A percentile compares a stretch with the other conserved stretches of the same genome.
Conservation (phyloP, 2,329 filamentous ascomycete species). For the Ustulina deusta region DNA sequence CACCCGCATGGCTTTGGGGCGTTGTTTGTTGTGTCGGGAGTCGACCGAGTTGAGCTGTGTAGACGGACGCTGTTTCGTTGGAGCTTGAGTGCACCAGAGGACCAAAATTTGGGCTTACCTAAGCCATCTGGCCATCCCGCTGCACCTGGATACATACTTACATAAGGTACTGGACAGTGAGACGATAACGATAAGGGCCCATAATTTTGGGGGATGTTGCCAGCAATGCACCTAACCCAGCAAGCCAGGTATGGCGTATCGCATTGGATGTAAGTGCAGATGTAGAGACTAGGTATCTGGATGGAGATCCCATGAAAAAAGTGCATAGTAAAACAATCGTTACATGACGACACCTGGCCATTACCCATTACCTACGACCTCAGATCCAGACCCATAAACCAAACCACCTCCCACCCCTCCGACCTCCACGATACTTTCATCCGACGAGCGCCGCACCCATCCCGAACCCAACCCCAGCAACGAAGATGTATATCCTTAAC, state of each 20-base stretch:
- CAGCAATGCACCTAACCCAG: slow-evolving; percentile 41
- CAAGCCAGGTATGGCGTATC: not conserved
- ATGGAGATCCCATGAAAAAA: slow-evolving; percentile 4
- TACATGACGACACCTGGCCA: slow-evolving; percentile 17
- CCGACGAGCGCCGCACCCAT: no score
- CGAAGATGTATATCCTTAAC: slow-evolving; percentile 51
- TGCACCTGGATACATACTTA: not conserved
- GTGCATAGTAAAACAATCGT: not conserved
- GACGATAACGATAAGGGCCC: slow-evolving; percentile 44
- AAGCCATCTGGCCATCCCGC: slow-evolving; percentile 44
- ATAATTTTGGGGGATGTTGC: slow-evolving; percentile 35
- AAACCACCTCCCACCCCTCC: no score
- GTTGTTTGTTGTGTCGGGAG: slow-evolving; percentile 32
- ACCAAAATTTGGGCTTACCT: slow-evolving; percentile 55
- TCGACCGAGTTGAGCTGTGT: not conserved
- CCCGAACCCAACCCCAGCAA: not conserved
- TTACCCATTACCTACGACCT: not conserved
- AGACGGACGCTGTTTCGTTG: slow-evolving; percentile 17
- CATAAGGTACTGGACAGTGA: not conserved
- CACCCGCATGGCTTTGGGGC: slow-evolving; percentile 54
- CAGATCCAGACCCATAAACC: not conserved
- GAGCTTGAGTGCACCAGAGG: slow-evolving; percentile 32
- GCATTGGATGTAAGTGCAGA: not conserved
- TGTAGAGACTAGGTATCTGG: not conserved
- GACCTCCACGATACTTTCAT: no score